phyloP scores from a whole-genome alignment of 139 green algal genomes.

The Micromonas pusilla region DNA sequence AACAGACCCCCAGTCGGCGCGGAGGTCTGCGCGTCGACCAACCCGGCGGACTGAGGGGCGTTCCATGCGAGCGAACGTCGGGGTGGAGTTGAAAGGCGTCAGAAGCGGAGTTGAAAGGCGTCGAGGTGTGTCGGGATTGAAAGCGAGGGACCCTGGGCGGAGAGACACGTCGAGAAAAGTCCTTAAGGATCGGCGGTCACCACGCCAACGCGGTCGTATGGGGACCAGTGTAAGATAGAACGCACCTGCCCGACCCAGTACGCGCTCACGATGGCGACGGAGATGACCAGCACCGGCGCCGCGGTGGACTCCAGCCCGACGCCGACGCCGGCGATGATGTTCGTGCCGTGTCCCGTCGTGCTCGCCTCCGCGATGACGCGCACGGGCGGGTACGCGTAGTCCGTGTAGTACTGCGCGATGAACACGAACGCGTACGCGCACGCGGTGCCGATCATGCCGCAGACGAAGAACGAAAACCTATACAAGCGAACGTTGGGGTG shows the following conservation, averaged over 20 bases:
- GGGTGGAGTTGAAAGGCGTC: no score
- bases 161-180: no score
- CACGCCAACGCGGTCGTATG: no score
- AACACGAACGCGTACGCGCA: constrained; percentile 54
- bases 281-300: constrained; percentile 53
- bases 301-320: constrained; percentile 55
- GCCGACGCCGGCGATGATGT: constrained; percentile 50
- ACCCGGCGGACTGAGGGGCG: constrained; percentile 44
- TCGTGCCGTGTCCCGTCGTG: constrained; percentile 47
- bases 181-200: no score
- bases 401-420: constrained; percentile 55
- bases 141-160: no score
- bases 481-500: no score
- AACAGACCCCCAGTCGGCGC: constrained; percentile 38
- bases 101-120: no score
- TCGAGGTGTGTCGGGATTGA: no score
- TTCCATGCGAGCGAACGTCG: no score
- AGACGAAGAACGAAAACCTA: constrained; percentile 54
- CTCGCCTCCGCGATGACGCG: constrained; percentile 40
- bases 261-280: constrained; percentile 42
- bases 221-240: no score
- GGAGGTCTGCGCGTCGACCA: constrained; percentile 31
- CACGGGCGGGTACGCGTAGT: constrained; percentile 48
- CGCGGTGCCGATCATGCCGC: constrained; percentile 54
- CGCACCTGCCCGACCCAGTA: constrained; percentile 54